These are phyloP conservation scores for Rhodomyrtus tomentosa DNA, from an alignment of 345 rosid genomes.

Conservation along the genomic window DNA sequence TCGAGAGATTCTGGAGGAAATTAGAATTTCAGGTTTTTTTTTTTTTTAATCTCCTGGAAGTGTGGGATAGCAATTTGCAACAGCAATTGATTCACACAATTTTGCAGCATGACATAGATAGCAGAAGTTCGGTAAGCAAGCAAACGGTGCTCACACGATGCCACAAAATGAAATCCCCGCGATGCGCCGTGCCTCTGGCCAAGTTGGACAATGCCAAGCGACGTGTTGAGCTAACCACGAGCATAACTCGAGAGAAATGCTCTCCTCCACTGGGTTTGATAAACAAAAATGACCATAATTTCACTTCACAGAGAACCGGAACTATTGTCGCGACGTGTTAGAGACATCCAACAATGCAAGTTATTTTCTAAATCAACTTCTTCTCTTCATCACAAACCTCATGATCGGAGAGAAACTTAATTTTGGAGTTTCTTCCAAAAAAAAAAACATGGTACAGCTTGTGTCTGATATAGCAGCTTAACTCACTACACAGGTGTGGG, in stretches of 20 bases:
- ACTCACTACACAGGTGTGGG: slow-evolving; percentile 1
- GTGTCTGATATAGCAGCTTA: not conserved
- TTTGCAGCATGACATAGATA: not conserved
- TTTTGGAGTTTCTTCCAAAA: not conserved
- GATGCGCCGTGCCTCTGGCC: not conserved
- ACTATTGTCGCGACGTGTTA: not conserved
- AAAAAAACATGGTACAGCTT: not conserved
- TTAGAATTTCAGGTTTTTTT: too few species aligned
- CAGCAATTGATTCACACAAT: not conserved
- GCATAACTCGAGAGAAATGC: not conserved
- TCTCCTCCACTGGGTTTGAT: not conserved
- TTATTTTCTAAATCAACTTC: not conserved
- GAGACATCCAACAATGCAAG: not conserved
- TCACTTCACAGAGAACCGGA: not conserved
- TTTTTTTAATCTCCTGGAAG: too few species aligned
- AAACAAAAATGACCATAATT: not conserved
- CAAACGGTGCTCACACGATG: not conserved
- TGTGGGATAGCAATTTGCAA: not conserved
- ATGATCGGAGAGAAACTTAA: not conserved
- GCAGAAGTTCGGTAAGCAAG: not conserved
- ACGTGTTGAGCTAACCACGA: not conserved
- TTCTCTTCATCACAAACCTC: not conserved
- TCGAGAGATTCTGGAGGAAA: too few species aligned
- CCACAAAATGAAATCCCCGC: not conserved
- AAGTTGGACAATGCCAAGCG: not conserved